Conservation (phyloP, 345 rosid genomes). For the Nephelium lappaceum region DNA sequence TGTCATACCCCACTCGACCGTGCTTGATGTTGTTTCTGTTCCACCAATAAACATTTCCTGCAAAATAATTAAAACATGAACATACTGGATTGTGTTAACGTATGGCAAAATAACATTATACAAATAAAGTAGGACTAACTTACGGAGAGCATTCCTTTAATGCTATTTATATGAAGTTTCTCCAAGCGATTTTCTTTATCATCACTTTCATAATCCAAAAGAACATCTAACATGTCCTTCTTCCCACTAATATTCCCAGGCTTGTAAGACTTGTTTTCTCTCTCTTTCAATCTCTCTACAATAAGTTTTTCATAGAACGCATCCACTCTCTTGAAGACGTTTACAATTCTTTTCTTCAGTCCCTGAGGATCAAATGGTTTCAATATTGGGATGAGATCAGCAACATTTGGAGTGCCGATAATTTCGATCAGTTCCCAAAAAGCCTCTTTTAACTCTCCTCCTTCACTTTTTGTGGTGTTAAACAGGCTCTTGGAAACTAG, state of each 20-base stretch:
- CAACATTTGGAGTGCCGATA: constrained; percentile 20
- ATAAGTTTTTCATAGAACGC: constrained; percentile 23
- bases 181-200: constrained; percentile 13
- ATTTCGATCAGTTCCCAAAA: constrained; percentile 21
- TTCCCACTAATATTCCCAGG: background rate
- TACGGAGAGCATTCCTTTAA: constrained; percentile 31
- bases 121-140: background rate
- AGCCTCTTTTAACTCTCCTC: constrained; percentile 12
- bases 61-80: background rate
- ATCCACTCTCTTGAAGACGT: constrained; percentile 15
- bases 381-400: constrained; percentile 23
- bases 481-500: constrained; percentile 21
- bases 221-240: constrained; percentile 23
- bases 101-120: too few species aligned
- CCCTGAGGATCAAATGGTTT: constrained; percentile 22
- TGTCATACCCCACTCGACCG: constrained; percentile 31
- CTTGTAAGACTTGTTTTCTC: background rate
- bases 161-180: background rate
- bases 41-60: constrained; percentile 31
- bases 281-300: constrained; percentile 24
- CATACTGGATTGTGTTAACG: background rate
- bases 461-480: constrained; percentile 19
- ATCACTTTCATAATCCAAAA: constrained; percentile 18
- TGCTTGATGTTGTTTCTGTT: constrained; percentile 28
- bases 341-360: constrained; percentile 8